These are phyloP conservation scores for Beta lomatogona DNA, from an alignment of 179 eudicot genomes.

Conservation along the genomic window DNA sequence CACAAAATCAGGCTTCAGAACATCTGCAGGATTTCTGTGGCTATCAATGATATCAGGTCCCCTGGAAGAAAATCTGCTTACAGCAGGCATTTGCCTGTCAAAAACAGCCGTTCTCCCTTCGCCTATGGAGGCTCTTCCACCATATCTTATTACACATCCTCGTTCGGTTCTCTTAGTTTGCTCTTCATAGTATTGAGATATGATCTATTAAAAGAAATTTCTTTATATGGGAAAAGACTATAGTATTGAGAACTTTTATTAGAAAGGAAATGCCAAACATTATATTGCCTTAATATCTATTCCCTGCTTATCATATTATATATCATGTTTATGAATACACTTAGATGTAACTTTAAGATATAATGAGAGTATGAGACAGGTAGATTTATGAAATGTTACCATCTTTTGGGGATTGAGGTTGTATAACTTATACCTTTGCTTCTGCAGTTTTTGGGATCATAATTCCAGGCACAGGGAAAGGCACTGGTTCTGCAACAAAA, in stretches of 20 bases:
- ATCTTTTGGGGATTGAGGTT: neutral
- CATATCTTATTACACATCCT: conserved; percentile 46
- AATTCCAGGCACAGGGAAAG: conserved; percentile 74
- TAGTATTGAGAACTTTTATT: neutral
- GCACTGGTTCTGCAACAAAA: conserved; percentile 79
- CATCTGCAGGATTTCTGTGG: conserved; percentile 55
- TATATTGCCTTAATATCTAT: too few relatives aligned
- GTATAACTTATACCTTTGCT: conserved; percentile 48
- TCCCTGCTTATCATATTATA: too few relatives aligned
- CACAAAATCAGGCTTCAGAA: conserved; percentile 81
- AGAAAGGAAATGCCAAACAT: neutral
- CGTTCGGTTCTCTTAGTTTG: conserved; percentile 49
- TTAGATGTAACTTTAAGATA: neutral
- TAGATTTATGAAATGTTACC: neutral
- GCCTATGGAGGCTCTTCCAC: conserved; percentile 68
- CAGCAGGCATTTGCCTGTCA: conserved; percentile 56
- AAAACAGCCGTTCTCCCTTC: conserved; percentile 82
- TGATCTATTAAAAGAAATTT: conserved; percentile 45
- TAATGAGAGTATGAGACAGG: neutral
- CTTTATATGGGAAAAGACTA: neutral
- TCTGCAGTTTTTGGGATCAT: conserved; percentile 79
- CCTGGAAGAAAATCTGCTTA: conserved; percentile 87
- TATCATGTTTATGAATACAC: neutral
- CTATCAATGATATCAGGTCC: conserved; percentile 77
- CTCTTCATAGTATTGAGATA: conserved; percentile 60